Evolutionary conservation across 805 yeast species (phyloP).

Genomic region (Candida nitratophila): DNA sequence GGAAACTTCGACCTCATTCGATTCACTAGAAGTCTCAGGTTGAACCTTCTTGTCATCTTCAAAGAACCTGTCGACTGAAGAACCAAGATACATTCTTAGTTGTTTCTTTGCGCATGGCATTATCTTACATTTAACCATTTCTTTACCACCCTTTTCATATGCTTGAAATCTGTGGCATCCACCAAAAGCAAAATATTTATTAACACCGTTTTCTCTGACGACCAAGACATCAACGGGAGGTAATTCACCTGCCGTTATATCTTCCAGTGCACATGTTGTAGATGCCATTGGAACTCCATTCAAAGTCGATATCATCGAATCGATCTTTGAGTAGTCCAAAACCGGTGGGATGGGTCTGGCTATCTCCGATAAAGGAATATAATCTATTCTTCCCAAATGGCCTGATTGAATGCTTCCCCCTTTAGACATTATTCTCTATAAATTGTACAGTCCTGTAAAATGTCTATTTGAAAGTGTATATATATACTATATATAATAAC

Average conservation of each 20-base stretch:
- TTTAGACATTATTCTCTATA: no score
- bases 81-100: constrained; percentile 62
- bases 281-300: constrained; percentile 60
- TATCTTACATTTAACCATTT: constrained; percentile 59
- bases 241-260: constrained; percentile 51
- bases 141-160: constrained; percentile 49
- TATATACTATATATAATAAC: no score
- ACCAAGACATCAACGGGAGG: constrained; percentile 79
- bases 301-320: constrained; percentile 69
- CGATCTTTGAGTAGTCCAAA: constrained; percentile 64
- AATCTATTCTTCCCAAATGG: constrained; percentile 40
- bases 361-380: constrained; percentile 61
- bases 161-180: constrained; percentile 91
- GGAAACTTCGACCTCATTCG: no score
- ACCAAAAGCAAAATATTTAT: constrained; percentile 75
- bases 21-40: no score
- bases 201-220: constrained; percentile 56
- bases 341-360: constrained; percentile 84
- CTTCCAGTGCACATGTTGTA: constrained; percentile 43
- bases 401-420: constrained; percentile 47
- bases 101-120: constrained; percentile 72
- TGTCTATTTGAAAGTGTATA: no score
- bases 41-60: constrained; percentile 1
- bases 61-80: constrained; percentile 51
- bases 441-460: no score